Evolutionary conservation across 2,329 filamentous ascomycete species (phyloP).

Genomic region (Herpotrichia juniperi): DNA sequence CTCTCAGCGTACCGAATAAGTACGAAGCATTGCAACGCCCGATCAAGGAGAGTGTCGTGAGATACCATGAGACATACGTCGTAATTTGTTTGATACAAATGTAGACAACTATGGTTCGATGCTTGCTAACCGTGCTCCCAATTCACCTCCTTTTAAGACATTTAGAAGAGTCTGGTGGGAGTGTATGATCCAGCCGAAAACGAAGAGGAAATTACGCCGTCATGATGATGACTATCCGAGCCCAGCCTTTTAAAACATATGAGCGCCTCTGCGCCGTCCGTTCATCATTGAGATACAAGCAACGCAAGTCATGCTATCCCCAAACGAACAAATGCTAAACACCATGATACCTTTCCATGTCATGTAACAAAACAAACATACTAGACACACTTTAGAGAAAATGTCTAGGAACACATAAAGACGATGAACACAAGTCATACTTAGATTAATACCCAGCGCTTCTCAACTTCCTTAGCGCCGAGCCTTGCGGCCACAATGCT

Average conservation of each 20-base stretch:
- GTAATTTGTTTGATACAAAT: not conserved
- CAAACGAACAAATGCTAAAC: not conserved
- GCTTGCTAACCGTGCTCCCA: not conserved
- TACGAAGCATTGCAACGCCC: too few species aligned
- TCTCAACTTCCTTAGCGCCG: conserved; percentile 66
- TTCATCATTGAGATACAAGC: not conserved
- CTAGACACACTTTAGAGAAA: not conserved
- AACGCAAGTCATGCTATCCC: not conserved
- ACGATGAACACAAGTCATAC: not conserved
- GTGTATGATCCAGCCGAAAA: not conserved
- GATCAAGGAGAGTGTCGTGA: too few species aligned
- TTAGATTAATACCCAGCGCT: conserved; percentile 61
- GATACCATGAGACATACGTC: too few species aligned
- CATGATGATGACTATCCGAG: not conserved
- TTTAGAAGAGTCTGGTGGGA: too few species aligned
- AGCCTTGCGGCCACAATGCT: conserved; percentile 68
- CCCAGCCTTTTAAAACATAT: not conserved
- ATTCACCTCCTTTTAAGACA: too few species aligned
- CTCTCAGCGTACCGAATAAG: too few species aligned
- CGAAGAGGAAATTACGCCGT: not conserved
- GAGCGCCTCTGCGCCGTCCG: not conserved
- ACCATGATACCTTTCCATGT: not conserved
- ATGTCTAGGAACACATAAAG: not conserved
- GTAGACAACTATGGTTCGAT: not conserved
- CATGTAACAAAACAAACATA: not conserved